Evolutionary conservation across 306 rosid species (phyloP).

Genomic region (Vigna unguiculata): DNA sequence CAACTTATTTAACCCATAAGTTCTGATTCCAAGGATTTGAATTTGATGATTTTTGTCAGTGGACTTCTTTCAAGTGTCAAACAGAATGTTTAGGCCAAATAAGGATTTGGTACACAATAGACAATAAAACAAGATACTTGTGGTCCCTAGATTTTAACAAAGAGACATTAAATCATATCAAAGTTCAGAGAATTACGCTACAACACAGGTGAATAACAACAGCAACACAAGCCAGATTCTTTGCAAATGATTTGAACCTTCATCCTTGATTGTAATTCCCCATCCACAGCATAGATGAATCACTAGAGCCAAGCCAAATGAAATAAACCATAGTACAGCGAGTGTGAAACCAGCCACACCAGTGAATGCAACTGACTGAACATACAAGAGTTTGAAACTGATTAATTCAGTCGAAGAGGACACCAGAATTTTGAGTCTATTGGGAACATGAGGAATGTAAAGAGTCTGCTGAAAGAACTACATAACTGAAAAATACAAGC

Average conservation of each 20-base stretch:
- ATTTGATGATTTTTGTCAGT: not conserved
- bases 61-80: not conserved
- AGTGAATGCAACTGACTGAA: slow-evolving; percentile 92
- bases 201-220: slow-evolving; percentile 73
- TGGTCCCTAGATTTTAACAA: slow-evolving; percentile 4
- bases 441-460: not conserved
- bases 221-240: slow-evolving; percentile 68
- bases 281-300: slow-evolving; percentile 85
- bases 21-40: not conserved
- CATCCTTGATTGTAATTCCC: slow-evolving; percentile 69
- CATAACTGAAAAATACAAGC: not conserved
- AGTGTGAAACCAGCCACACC: slow-evolving; percentile 82
- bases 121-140: slow-evolving; percentile 17
- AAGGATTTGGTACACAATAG: not conserved
- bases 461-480: not conserved
- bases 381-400: slow-evolving; percentile 10
- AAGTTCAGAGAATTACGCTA: slow-evolving; percentile 64
- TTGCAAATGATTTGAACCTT: slow-evolving; percentile 66
- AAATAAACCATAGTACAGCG: slow-evolving; percentile 74
- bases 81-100: not conserved
- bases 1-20: no score
- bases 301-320: slow-evolving; percentile 74
- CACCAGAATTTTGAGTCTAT: not conserved
- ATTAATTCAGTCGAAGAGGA: slow-evolving; percentile 4
- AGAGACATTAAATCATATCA: not conserved